A percentile compares a stretch with the other conserved stretches of the same genome.
Conservation (phyloP, 768 basidiomycete genomes). For the Tricholoma saponaceum region DNA sequence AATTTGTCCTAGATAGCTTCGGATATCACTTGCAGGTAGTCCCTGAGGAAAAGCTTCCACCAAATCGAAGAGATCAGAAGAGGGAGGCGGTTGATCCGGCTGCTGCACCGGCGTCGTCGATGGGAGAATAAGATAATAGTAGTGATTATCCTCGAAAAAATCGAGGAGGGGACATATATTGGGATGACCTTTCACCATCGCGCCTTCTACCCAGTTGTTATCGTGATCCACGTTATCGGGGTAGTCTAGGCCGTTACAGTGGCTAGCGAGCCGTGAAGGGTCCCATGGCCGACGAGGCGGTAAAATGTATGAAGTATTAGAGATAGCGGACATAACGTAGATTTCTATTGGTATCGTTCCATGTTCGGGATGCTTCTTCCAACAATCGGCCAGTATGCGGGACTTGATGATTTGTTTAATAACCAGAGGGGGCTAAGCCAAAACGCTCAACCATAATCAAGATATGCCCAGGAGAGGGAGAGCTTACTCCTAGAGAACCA, state of each 20-base stretch:
- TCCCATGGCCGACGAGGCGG: constrained; percentile 82
- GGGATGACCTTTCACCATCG: constrained; percentile 82
- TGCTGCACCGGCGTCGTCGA: constrained; percentile 59
- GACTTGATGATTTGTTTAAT: constrained; percentile 99
- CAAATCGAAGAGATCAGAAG: constrained; percentile 90
- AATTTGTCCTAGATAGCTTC: constrained; percentile 89
- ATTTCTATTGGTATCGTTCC: constrained; percentile 99
- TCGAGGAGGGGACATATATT: constrained; percentile 93
- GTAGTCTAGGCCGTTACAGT: constrained; percentile 18
- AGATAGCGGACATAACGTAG: constrained; percentile 88
- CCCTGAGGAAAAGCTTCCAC: constrained; percentile 89
- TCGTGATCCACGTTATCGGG: constrained; percentile 14
- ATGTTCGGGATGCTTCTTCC: constrained; percentile 94
- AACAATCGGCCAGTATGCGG: constrained; percentile 97
- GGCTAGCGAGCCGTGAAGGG: constrained; percentile 47
- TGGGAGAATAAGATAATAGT: constrained; percentile 92
- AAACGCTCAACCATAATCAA: constrained; percentile 17
- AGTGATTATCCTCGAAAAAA: constrained; percentile 95
- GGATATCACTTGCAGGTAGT: constrained; percentile 65
- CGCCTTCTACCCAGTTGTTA: constrained; percentile 64
- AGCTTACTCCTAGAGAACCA: constrained; percentile 79
- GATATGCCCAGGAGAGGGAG: constrained; percentile 9
- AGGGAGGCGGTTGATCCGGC: constrained; percentile 49
- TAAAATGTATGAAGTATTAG: constrained; percentile 75
- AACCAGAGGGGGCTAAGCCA: constrained; percentile 73